Evolutionary conservation across 345 rosid genomes (phyloP).

Genomic region (Mangifera indica): DNA sequence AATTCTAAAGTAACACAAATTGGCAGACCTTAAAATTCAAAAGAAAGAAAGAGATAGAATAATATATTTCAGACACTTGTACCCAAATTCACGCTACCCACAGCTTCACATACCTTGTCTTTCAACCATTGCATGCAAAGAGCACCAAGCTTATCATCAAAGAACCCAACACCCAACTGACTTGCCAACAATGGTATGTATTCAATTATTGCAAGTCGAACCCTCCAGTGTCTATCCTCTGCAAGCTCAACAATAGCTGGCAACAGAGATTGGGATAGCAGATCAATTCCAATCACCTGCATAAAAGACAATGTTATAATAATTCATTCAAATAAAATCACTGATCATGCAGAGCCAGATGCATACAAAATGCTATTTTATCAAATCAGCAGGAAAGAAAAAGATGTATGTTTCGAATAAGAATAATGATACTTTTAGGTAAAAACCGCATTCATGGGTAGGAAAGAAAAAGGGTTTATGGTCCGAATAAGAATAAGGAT

Average conservation of each 20-base stretch:
- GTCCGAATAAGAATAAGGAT: no score
- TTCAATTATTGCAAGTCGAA: slow-evolving; percentile 63
- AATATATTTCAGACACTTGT: background rate
- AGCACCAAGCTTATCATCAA: slow-evolving; percentile 78
- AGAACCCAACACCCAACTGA: slow-evolving; percentile 76
- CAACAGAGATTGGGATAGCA: slow-evolving; percentile 57
- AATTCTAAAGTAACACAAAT: background rate
- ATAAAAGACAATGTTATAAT: background rate
- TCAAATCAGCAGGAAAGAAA: background rate
- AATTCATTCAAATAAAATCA: background rate
- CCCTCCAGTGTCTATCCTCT: slow-evolving; percentile 70
- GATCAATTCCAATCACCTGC: slow-evolving; percentile 64
- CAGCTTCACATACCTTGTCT: slow-evolving; percentile 57
- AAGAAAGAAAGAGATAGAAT: background rate
- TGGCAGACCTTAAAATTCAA: no score
- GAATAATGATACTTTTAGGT: no score
- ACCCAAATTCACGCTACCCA: background rate
- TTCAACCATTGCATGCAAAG: slow-evolving; percentile 91
- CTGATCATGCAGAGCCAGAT: background rate
- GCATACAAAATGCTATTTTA: background rate
- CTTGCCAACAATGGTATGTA: slow-evolving; percentile 63
- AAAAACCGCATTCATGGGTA: no score
- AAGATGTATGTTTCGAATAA: no score
- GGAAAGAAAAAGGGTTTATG: no score
- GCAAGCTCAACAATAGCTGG: slow-evolving; percentile 71